These are phyloP conservation scores for Globisporangium lucens DNA, from an alignment of 352 stramenopile genomes.

Conservation along the genomic window DNA sequence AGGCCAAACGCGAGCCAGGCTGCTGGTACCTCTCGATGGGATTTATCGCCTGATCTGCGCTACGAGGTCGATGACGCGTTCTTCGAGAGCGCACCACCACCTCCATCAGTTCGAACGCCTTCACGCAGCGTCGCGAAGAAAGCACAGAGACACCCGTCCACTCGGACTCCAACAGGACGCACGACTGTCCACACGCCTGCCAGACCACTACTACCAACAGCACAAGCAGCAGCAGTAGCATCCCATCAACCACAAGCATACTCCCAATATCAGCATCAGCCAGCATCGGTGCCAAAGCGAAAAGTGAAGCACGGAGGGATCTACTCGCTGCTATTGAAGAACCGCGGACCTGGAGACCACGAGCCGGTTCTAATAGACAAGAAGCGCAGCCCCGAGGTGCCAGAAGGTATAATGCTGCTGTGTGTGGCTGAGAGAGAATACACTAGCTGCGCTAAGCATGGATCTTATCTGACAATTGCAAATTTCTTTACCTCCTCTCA, in stretches of 20 bases:
- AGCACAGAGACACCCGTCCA: background rate
- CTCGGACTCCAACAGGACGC: constrained; percentile 7
- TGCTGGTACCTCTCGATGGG: constrained; percentile 22
- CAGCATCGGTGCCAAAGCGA: constrained; percentile 28
- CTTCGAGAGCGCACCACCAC: background rate
- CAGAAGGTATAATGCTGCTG: constrained; percentile 11
- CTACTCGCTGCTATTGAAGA: constrained; percentile 75
- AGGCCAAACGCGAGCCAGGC: constrained; percentile 25
- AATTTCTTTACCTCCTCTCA: background rate
- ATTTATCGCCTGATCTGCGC: constrained; percentile 23
- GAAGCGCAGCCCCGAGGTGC: constrained; percentile 25
- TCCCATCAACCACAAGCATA: background rate
- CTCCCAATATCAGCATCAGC: constrained; percentile 1
- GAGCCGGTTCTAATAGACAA: constrained; percentile 52
- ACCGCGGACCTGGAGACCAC: constrained; percentile 34
- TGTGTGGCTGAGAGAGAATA: too few species aligned
- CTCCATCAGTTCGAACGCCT: background rate
- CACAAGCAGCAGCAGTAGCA: background rate
- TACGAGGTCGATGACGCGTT: constrained; percentile 7
- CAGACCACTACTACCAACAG: background rate
- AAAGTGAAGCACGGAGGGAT: constrained; percentile 76
- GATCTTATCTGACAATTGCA: too few species aligned
- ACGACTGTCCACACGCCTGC: background rate
- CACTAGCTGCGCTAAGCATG: too few species aligned
- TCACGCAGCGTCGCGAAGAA: constrained; percentile 14